A percentile compares a stretch with the other conserved stretches of the same genome.
Evolutionary conservation across 495 filamentous ascomycete species (phyloP).

Genomic region (Sphaerosporella brunnea): DNA sequence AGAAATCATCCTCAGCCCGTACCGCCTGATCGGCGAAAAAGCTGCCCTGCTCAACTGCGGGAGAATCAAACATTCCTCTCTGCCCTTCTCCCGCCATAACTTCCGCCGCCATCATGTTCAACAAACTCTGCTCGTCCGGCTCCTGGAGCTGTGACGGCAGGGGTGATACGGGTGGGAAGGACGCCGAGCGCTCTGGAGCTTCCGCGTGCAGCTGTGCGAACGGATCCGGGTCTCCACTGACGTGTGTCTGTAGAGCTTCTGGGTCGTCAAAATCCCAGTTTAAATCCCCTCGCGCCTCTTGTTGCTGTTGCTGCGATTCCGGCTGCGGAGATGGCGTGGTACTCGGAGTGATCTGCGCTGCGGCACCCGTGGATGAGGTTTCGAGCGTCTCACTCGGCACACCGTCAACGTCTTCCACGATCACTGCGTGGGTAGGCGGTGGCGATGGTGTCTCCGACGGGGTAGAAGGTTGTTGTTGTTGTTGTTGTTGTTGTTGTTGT

Average conservation of each 20-base stretch:
- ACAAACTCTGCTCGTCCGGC: constrained; percentile 17
- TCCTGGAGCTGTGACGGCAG: constrained; percentile 4
- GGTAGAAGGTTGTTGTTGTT: too few species aligned
- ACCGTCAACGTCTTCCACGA: too few species aligned
- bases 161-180: constrained; percentile 38
- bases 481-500: too few species aligned
- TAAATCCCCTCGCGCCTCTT: constrained; percentile 32
- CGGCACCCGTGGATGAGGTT: too few species aligned
- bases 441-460: not conserved
- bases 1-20: constrained; percentile 13
- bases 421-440: not conserved
- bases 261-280: constrained; percentile 40
- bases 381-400: too few species aligned
- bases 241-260: constrained; percentile 33
- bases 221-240: constrained; percentile 33
- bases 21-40: constrained; percentile 21
- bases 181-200: constrained; percentile 38
- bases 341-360: constrained; percentile 1
- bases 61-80: constrained; percentile 22
- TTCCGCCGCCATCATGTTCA: constrained; percentile 16
- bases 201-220: constrained; percentile 37
- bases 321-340: not conserved
- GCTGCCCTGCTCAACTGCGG: constrained; percentile 24
- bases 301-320: constrained; percentile 12
- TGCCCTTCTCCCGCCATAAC: constrained; percentile 16